Conservation (phyloP, 129 eudicot genomes). For the Dittrichia graveolens region DNA sequence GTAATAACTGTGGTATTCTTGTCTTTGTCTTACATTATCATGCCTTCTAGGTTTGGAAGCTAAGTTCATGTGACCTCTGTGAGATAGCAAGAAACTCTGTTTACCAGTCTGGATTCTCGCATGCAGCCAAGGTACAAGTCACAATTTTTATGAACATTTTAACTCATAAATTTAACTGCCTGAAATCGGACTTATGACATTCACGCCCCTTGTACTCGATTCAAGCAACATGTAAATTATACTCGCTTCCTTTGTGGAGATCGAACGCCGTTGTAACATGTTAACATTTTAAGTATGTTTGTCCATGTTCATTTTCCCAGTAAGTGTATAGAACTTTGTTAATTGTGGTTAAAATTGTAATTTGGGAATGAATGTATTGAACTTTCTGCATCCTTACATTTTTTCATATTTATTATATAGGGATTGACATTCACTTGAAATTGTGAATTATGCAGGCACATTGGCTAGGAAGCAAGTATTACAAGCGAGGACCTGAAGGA, state of each 20-base stretch:
- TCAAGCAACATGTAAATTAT: neutral
- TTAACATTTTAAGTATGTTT: neutral
- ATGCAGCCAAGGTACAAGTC: slow-evolving; percentile 74
- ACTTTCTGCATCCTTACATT: too few relatives aligned
- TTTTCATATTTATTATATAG: neutral
- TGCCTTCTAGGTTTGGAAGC: slow-evolving; percentile 85
- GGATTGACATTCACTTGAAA: neutral
- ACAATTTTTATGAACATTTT: too few relatives aligned
- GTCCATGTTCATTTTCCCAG: neutral
- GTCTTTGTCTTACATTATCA: slow-evolving; percentile 2
- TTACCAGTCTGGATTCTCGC: slow-evolving; percentile 92
- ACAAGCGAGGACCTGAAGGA: slow-evolving; percentile 74
- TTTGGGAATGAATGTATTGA: neutral
- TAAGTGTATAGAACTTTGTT: neutral
- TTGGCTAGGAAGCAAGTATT: slow-evolving; percentile 87
- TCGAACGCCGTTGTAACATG: neutral
- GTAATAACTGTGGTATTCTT: slow-evolving; percentile 9
- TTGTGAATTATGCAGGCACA: slow-evolving; percentile 49
- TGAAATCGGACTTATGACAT: neutral
- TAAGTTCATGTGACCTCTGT: slow-evolving; percentile 93
- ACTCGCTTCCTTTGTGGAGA: neutral
- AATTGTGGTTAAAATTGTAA: neutral
- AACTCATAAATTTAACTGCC: too few relatives aligned
- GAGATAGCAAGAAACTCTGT: slow-evolving; percentile 97
- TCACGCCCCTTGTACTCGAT: neutral